Evolutionary conservation across 805 yeast genomes (phyloP).

Genomic region (Ogataea minuta): DNA sequence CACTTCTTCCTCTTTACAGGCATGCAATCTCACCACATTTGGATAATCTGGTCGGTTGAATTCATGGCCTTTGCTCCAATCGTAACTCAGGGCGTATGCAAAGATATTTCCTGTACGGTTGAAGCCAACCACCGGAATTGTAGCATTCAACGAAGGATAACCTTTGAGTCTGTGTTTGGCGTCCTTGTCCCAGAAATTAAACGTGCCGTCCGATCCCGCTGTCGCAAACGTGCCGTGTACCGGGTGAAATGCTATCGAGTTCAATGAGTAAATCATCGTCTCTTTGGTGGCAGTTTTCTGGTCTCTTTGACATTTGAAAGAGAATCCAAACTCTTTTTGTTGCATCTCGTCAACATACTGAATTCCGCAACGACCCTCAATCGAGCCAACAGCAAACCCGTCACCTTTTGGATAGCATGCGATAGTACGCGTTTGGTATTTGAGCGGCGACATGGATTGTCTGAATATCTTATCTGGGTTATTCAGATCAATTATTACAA

Average conservation of each 20-base stretch:
- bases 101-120: conserved; percentile 79
- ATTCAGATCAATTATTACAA: conserved; percentile 73
- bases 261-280: conserved; percentile 72
- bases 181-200: conserved; percentile 95
- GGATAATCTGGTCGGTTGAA: conserved; percentile 75
- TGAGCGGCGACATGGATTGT: conserved; percentile 70
- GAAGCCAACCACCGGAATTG: conserved; percentile 77
- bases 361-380: conserved; percentile 94
- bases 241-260: conserved; percentile 84
- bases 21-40: conserved; percentile 75
- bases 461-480: conserved; percentile 82
- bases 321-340: conserved; percentile 70
- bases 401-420: conserved; percentile 88
- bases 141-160: conserved; percentile 62
- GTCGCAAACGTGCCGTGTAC: conserved; percentile 87
- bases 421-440: conserved; percentile 82
- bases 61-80: conserved; percentile 91
- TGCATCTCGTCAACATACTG: conserved; percentile 85
- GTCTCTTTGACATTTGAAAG: conserved; percentile 94
- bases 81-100: conserved; percentile 91
- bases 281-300: conserved; percentile 53
- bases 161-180: conserved; percentile 83
- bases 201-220: conserved; percentile 92
- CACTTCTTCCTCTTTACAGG: conserved; percentile 82
- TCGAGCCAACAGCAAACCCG: conserved; percentile 89